Percentiles rank a stretch among this genome's conserved stretches.
phyloP scores from a whole-genome alignment of 1,284 basidiomycete genomes.

The Puccinia polysora region DNA sequence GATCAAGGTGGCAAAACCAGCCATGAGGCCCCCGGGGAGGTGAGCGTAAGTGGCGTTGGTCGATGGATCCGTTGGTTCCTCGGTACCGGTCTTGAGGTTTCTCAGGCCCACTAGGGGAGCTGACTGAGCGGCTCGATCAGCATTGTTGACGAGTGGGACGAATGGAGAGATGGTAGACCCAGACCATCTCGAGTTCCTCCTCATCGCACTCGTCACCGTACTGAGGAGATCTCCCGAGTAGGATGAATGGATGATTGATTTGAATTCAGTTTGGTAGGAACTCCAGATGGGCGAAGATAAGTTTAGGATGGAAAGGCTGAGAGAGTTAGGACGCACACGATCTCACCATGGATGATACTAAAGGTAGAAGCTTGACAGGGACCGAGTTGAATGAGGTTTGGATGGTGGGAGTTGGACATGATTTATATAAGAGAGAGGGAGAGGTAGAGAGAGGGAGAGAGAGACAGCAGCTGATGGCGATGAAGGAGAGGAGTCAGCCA shows the following conservation, averaged over 20 bases:
- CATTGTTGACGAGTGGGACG: not conserved
- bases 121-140: not conserved
- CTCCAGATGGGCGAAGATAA: no score
- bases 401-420: no score
- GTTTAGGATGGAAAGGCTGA: not conserved
- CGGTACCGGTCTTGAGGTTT: constrained; percentile 27
- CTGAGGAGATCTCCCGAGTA: not conserved
- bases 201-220: constrained; percentile 40
- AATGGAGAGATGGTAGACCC: constrained; percentile 14
- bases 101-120: constrained; percentile 9
- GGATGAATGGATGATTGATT: not conserved
- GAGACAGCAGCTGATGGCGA: no score
- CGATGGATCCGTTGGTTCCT: not conserved
- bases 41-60: constrained; percentile 9
- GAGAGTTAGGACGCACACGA: constrained; percentile 16
- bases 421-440: no score
- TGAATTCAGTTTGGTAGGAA: not conserved
- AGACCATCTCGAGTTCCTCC: constrained; percentile 34
- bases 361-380: constrained; percentile 26
- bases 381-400: not conserved
- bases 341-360: constrained; percentile 42
- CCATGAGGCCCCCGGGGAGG: constrained; percentile 61
- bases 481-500: no score
- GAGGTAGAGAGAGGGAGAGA: no score
- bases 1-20: constrained; percentile 79